Evolutionary conservation across 495 filamentous ascomycete species (phyloP).

Genomic region (Hypoxylon trugodes): DNA sequence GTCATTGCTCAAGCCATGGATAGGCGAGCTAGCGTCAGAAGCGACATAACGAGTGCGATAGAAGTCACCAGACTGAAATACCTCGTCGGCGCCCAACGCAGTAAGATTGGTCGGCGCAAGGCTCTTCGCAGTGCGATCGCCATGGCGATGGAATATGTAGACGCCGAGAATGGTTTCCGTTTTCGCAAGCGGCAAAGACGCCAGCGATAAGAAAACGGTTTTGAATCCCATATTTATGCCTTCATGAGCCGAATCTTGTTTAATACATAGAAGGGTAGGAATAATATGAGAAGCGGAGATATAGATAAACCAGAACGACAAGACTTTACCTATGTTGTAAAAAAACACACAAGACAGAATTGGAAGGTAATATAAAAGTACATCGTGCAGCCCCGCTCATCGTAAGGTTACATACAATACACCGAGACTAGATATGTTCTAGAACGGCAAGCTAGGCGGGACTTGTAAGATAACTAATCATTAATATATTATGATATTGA

Average conservation of each 20-base stretch:
- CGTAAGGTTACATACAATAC: constrained; percentile 24
- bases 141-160: constrained; percentile 77
- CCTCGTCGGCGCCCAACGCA: constrained; percentile 71
- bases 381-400: constrained; percentile 24
- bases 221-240: constrained; percentile 32
- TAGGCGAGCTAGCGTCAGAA: constrained; percentile 48
- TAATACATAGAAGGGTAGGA: background rate
- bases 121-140: constrained; percentile 73
- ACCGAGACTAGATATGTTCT: constrained; percentile 12
- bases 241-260: background rate
- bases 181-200: constrained; percentile 49
- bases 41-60: constrained; percentile 69
- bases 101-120: constrained; percentile 66
- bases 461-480: too few relatives aligned
- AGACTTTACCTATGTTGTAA: background rate
- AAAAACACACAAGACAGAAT: constrained; percentile 3
- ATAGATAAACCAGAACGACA: constrained; percentile 1
- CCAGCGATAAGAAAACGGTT: constrained; percentile 42
- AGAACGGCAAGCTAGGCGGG: constrained; percentile 20
- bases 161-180: constrained; percentile 71
- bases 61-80: constrained; percentile 66
- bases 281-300: background rate
- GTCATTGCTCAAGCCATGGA: constrained; percentile 62
- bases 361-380: constrained; percentile 9
- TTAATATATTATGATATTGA: too few relatives aligned